Percentiles rank a stretch among this genome's conserved stretches.
These are phyloP conservation scores for Hericium erinaceus DNA, from an alignment of 768 basidiomycete species.

Conservation along the genomic window DNA sequence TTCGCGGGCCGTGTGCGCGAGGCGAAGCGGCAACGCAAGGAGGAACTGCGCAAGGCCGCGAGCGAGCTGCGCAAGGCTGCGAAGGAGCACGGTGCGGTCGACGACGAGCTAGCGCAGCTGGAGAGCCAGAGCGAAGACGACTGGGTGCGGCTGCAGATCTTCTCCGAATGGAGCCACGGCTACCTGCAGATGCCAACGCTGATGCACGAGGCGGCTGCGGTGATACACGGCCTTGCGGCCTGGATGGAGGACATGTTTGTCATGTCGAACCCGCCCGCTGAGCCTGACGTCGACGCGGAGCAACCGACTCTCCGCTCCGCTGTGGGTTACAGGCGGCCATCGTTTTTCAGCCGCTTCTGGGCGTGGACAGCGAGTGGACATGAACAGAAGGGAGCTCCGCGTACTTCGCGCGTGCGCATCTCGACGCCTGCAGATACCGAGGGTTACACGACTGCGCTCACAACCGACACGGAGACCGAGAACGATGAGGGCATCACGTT, in stretches of 20 bases:
- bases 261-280: not conserved
- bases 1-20: constrained; percentile 93
- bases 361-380: constrained; percentile 4
- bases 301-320: not conserved
- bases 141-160: constrained; percentile 90
- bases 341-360: constrained; percentile 8
- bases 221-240: constrained; percentile 75
- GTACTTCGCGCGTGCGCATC: constrained; percentile 5
- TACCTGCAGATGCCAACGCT: constrained; percentile 91
- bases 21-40: constrained; percentile 79
- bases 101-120: constrained; percentile 47
- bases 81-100: constrained; percentile 20
- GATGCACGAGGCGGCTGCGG: constrained; percentile 73
- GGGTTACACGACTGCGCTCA: not conserved
- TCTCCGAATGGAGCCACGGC: constrained; percentile 95
- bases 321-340: constrained; percentile 3
- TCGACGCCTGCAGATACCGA: not conserved
- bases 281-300: not conserved
- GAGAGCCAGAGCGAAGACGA: constrained; percentile 75
- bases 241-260: constrained; percentile 84
- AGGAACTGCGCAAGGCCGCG: constrained; percentile 52
- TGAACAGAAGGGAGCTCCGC: not conserved
- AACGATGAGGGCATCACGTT: constrained; percentile 70
- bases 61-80: constrained; percentile 32
- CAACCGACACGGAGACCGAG: constrained; percentile 34